Evolutionary conservation across 2,329 filamentous ascomycete species (phyloP), one percentile per base, ranked within the genome.

Genomic region (Arthrobotrys megalospora): DNA sequence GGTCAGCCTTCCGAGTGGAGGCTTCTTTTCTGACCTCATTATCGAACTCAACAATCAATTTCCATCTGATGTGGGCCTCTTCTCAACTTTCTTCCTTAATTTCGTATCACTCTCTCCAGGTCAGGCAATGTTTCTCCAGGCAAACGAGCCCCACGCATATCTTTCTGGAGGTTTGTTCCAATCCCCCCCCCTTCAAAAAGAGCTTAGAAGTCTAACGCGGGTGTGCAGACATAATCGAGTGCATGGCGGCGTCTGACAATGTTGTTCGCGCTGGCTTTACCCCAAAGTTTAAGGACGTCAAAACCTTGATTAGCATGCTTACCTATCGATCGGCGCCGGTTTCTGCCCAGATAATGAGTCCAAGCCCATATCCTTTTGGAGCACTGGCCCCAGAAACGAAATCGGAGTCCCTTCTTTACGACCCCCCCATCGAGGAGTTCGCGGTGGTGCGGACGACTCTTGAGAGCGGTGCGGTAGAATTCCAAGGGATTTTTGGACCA

Each of bases 201-300:
- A 24, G 7, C 8, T 6, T 14, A 19, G 24, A 16, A 2, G 6
- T n/a, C 16, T 60, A 43, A 60, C 34, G 5, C 1, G 12, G 7
- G 6, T 12, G 10, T 11, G 7, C 76, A 85, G 95, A 99, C 83
- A 97, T 99, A 81, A 94, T 99, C 84, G 96, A 99, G 85, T 99
- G 96, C 87, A 99, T 99, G 96, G 96, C 96, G 0, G 92, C 93
- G 7, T 97, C 93, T n/a, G 96, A 99, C 88, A 99, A 99, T 81
- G 96, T 99, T 41, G 94, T 99, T 64, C 93, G 96, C 70, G 96
- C 96, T 0, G 96, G 96, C 50, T 96, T 99, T 85, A 99, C 96
- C 0, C 96, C 96, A 70, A 99, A 99, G 84, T 99, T 97, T 88
- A 97, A 98, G 86, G 96, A 99, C 82, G 93, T 98, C 21, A 86